Base-by-base conservation (phyloP, 805 yeast species). In the Candida hispaniensis region DNA sequence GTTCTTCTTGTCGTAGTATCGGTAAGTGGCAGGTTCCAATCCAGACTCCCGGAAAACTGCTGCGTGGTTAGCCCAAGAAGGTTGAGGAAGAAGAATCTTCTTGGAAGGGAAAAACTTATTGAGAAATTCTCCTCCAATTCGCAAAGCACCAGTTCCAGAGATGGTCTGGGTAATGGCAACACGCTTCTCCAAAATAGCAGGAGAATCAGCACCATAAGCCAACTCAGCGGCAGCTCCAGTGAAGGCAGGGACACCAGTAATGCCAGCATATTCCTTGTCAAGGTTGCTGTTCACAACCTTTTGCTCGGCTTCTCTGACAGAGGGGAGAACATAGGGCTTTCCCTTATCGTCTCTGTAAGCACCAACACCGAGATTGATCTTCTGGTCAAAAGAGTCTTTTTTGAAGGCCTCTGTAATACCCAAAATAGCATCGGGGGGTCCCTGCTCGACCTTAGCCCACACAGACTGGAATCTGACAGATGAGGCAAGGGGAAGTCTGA, bases 11-110 rank as follows among this genome's bases (percentile, higher is more conserved):
- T 80, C 72, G 61, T 79, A 82, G 61, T 85, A 85, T 10, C 75
- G 63, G 60, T 83, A 83, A 51, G 61, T 64, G 44, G 65, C 68
- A 3, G 39, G 63, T 47, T 41, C 72, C 18, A 85, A 61, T 12
- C 93, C 94, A 18, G 83, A 73, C 44, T 71, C 79, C 39, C 66
- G 60, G 60, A 83, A 78, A 30, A 85, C 81, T 36, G 85, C 80
- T 44, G 70, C 61, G 61, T 86, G 96, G 60, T 86, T 88, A 24
- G 94, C 83, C 97, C 97, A 86, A 10, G 95, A 79, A 38, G 94
- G 95, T 50, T 73, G 69, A 33, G 96, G 91, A 38, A 83, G 67
- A 52, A 75, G 69, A 39, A 86, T 68, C 15, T 57, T 54, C 47
- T 69, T 64, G 44, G 69, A 58, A 41, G 66, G 54, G 51, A 74